Conservation (phyloP, 2,329 filamentous ascomycete species). For the Seiridium cupressi region DNA sequence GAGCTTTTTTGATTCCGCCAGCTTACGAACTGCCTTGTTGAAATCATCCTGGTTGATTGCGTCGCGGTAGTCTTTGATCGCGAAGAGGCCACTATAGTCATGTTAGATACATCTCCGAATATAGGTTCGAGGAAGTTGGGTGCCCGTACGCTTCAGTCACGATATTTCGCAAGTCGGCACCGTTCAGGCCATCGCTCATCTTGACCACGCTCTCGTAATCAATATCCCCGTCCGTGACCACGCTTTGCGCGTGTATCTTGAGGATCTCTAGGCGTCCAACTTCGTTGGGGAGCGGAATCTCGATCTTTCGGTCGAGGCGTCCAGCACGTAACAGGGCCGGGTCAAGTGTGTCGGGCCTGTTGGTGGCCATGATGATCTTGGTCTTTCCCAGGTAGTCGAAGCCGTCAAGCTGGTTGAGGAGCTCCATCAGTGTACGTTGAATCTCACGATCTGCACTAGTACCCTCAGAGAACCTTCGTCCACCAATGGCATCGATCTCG, state of each 20-base stretch:
- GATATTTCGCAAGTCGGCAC: constrained; percentile 94
- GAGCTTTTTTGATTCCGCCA: constrained; percentile 95
- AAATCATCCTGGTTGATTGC: constrained; percentile 98
- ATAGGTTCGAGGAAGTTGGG: not conserved
- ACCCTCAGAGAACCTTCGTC: constrained; percentile 92
- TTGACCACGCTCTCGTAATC: constrained; percentile 99
- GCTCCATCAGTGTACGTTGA: constrained; percentile 96
- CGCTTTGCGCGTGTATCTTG: constrained; percentile 90
- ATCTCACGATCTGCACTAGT: constrained; percentile 98
- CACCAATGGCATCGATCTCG: constrained; percentile 98
- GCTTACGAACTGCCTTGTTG: constrained; percentile 98
- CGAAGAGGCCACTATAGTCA: constrained; percentile 74
- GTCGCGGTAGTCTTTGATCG: constrained; percentile 97
- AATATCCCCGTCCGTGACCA: constrained; percentile 89
- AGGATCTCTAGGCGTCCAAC: constrained; percentile 94
- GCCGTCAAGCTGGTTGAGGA: constrained; percentile 96
- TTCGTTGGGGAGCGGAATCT: constrained; percentile 96
- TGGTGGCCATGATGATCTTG: constrained; percentile 99
- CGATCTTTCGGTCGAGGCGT: constrained; percentile 94
- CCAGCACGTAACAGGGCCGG: constrained; percentile 89
- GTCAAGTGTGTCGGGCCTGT: constrained; percentile 93
- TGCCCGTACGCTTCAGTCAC: constrained; percentile 91
- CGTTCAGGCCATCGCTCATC: constrained; percentile 98
- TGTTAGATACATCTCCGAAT: constrained; percentile 4
- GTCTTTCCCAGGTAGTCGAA: constrained; percentile 99